phyloP scores from a whole-genome alignment of 352 stramenopile species.

The Pythium dissotocum region DNA sequence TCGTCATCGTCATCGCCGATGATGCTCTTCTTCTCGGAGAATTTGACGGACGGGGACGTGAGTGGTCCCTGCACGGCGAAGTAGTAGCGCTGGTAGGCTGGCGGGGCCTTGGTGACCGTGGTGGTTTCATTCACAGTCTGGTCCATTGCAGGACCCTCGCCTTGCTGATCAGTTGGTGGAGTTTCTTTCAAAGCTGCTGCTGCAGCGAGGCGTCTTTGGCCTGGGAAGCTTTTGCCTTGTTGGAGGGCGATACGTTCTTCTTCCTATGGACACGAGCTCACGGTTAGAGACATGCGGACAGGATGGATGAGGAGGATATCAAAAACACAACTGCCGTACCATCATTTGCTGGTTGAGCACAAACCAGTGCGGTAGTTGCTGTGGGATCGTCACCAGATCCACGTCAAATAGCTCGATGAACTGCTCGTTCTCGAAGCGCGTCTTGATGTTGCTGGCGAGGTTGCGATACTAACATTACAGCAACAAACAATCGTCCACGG shows the following conservation, averaged over 20 bases:
- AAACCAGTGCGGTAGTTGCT: constrained; percentile 81
- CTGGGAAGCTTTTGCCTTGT: constrained; percentile 68
- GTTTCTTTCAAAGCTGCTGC: constrained; percentile 3
- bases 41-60: constrained; percentile 76
- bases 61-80: constrained; percentile 82
- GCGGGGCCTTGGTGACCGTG: constrained; percentile 9
- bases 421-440: constrained; percentile 87
- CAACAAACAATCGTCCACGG: too few species aligned
- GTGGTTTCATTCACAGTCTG: neutral
- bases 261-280: constrained; percentile 37
- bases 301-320: neutral
- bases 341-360: constrained; percentile 77
- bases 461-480: constrained; percentile 67
- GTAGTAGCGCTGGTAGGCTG: constrained; percentile 81
- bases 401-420: constrained; percentile 90
- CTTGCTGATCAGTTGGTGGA: neutral
- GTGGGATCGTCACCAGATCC: constrained; percentile 77
- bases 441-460: constrained; percentile 83
- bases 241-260: constrained; percentile 73
- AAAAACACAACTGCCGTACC: constrained; percentile 29
- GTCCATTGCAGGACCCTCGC: neutral
- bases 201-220: constrained; percentile 29
- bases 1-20: constrained; percentile 88
- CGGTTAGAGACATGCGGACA: neutral
- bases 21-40: constrained; percentile 89